phyloP scores from a whole-genome alignment of 371 early-diverging fungal genomes.

The Zancudomyces culisetae region DNA sequence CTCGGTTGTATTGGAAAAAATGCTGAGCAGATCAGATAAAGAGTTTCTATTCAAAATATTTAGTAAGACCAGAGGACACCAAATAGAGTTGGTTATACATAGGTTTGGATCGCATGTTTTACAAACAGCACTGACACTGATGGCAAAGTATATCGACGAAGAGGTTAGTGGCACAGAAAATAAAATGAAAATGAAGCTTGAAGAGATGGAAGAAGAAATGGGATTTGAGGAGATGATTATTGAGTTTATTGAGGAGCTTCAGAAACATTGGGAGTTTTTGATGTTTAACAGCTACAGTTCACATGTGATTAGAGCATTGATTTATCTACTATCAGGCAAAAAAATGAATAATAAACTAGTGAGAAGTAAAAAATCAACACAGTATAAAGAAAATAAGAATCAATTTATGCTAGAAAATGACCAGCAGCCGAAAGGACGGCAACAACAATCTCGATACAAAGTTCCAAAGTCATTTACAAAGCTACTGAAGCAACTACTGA shows the following conservation, averaged over 20 bases:
- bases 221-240: conserved; percentile 44
- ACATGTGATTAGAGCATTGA: conserved; percentile 45
- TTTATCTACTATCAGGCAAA: conserved; percentile 46
- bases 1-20: conserved; percentile 58
- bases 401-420: background rate
- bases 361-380: conserved; percentile 38
- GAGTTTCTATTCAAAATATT: conserved; percentile 51
- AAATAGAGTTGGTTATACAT: conserved; percentile 48
- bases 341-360: conserved; percentile 29
- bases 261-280: conserved; percentile 37
- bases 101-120: conserved; percentile 71
- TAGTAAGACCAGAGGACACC: conserved; percentile 42
- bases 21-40: conserved; percentile 44
- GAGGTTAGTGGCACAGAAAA: conserved; percentile 31
- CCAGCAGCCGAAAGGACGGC: background rate
- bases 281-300: conserved; percentile 57
- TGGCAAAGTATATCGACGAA: conserved; percentile 47
- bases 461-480: conserved; percentile 34
- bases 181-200: conserved; percentile 17
- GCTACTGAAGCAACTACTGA: conserved; percentile 35
- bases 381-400: conserved; percentile 47
- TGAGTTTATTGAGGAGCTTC: conserved; percentile 38
- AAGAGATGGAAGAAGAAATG: conserved; percentile 13
- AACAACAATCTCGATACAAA: background rate
- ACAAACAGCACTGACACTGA: conserved; percentile 51